Evolutionary conservation across 495 filamentous ascomycete genomes (phyloP).

Genomic region (Podospora pseudoanserina): DNA sequence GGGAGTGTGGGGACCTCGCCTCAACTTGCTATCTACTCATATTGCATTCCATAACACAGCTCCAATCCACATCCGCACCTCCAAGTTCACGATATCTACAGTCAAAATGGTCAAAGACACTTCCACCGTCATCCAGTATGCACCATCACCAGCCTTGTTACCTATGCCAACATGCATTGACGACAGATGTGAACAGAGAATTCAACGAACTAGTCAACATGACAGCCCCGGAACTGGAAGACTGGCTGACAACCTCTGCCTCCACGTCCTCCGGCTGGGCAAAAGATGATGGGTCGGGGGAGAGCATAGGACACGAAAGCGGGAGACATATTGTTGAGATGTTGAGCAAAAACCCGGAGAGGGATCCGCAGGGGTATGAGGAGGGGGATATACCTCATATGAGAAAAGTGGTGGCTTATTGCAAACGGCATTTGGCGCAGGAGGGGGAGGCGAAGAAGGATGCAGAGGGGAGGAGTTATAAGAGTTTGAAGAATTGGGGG

Average conservation of each 20-base stretch:
- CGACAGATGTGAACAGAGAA: conserved; percentile 40
- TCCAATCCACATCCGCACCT: too few species aligned
- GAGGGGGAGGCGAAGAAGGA: conserved; percentile 57
- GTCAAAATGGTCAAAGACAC: conserved; percentile 18
- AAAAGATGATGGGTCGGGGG: conserved; percentile 49
- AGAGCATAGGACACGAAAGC: conserved; percentile 65
- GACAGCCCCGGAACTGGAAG: conserved; percentile 55
- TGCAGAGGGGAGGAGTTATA: conserved; percentile 31
- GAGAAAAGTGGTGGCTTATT: conserved; percentile 51
- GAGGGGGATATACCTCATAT: conserved; percentile 54
- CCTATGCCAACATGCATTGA: too few species aligned
- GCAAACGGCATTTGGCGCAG: conserved; percentile 64
- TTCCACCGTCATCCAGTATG: conserved; percentile 13
- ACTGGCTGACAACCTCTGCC: conserved; percentile 56
- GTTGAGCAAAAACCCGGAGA: conserved; percentile 57
- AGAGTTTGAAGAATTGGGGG: conserved; percentile 66
- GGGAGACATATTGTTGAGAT: conserved; percentile 64
- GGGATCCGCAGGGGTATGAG: conserved; percentile 37
- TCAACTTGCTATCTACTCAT: not conserved
- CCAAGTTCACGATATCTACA: not conserved
- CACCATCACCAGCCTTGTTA: too few species aligned
- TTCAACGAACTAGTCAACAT: conserved; percentile 71
- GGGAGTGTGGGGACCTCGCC: not conserved
- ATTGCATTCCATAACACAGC: too few species aligned
- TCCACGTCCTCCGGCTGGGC: conserved; percentile 56